Base-by-base conservation (phyloP, 257 asterid genomes). In the Thymus mandschuricus region DNA sequence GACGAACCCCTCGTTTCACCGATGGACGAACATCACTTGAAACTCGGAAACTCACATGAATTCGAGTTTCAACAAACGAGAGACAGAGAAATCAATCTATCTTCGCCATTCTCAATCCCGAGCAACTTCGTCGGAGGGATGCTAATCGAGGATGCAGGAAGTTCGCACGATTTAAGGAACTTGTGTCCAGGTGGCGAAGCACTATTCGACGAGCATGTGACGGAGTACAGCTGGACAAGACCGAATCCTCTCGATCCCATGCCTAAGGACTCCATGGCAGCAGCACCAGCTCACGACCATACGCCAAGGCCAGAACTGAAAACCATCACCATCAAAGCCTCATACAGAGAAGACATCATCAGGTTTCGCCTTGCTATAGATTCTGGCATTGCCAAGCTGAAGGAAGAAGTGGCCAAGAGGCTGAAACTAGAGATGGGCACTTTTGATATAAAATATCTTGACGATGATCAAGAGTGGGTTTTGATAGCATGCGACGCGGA, bases 391-490 rank as follows among this genome's bases (percentile, higher is more conserved):
- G 64, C 54, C 65, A 87, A 66, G 79, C 65, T 93, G 59, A 85
- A 78, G 76, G 96, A 93, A 78, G 96, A 89, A 79, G 94, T 91
- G 71, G 89, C 86, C 6, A 93, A 89, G 84, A 81, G 97, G 85
- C 76, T 93, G 55, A 89, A 85, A 76, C 41, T 93, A 66, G 97
- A 89, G 79, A 11, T 63, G 63, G 98, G 96, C n/a, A 91, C 91
- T 0, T 93, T 91, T 0, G 92, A 91, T 68, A 81, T 93, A 28
- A 93, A 91, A 80, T 87, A 93, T 77, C 85, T 87, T 5, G 98
- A 91, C 29, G 96, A 91, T 54, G 98, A 91, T 56, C 92, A 85
- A 0, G 98, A 93, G 73, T 93, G 97, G 98, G 97, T 93, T 43
- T 79, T 86, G 7, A 87, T 93, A 1, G 85, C 80, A 0, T 88